phyloP scores from a whole-genome alignment of 257 asterid genomes.

The Phtheirospermum japonicum region DNA sequence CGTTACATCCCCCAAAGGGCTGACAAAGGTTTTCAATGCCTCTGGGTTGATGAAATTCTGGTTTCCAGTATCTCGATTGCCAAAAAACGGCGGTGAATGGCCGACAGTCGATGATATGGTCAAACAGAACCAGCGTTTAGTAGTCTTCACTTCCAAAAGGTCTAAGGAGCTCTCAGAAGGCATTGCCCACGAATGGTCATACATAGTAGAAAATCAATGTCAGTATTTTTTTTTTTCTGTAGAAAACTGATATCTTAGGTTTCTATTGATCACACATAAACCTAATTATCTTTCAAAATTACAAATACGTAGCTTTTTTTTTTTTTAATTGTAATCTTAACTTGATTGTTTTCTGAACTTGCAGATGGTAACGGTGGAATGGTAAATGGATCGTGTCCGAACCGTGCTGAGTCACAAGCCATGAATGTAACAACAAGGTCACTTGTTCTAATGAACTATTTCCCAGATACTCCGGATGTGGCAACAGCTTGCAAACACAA shows the following conservation, averaged over 20 bases:
- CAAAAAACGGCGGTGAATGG: slow-evolving; percentile 82
- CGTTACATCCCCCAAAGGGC: slow-evolving; percentile 72
- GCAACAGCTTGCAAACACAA: slow-evolving; percentile 77
- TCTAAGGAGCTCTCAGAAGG: slow-evolving; percentile 78
- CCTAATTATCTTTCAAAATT: background rate
- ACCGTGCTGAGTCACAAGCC: slow-evolving; percentile 73
- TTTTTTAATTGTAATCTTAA: background rate
- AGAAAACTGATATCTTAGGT: background rate
- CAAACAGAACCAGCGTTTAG: slow-evolving; percentile 70
- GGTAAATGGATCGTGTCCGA: slow-evolving; percentile 72
- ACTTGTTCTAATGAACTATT: slow-evolving; percentile 80
- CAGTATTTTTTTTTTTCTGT: slow-evolving; percentile 25
- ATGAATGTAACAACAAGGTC: slow-evolving; percentile 74
- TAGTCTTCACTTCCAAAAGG: slow-evolving; percentile 86
- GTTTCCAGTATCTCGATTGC: slow-evolving; percentile 87
- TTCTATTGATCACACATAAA: background rate
- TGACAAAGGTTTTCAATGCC: slow-evolving; percentile 59
- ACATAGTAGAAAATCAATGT: slow-evolving; percentile 89
- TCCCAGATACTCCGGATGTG: slow-evolving; percentile 66
- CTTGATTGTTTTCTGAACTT: slow-evolving; percentile 18
- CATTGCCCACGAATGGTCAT: slow-evolving; percentile 87
- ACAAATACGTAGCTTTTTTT: too few species aligned
- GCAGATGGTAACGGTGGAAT: slow-evolving; percentile 93
- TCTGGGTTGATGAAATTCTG: slow-evolving; percentile 73
- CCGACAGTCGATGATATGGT: slow-evolving; percentile 87